Evolutionary conservation across 257 asterid genomes (phyloP), one percentile per base, ranked within the genome.

Genomic region (Paraleonurus japonicus): DNA sequence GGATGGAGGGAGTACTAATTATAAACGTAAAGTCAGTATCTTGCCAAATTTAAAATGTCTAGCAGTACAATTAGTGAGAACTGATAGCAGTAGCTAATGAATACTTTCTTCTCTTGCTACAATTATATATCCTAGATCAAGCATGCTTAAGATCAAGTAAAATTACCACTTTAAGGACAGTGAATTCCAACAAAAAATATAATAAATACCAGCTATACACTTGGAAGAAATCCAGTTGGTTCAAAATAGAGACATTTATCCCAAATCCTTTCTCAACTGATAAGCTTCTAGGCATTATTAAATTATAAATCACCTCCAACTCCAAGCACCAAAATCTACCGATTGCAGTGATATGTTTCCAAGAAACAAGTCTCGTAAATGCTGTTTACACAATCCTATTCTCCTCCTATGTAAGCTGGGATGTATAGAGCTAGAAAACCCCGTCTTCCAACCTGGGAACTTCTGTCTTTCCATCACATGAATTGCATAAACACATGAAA

Each of bases 371-470:
- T 90, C 97, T 76, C 50, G 69, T 24, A 90, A 35, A 80, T 93
- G 97, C 78, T 76, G 82, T 76, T 83, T 85, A 78, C 98, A 94
- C 79, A 91, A 77, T 11, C 98, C 96, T 37, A 94, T 43, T 68
- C 83, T 84, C 81, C 96, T 85, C 84, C 85, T 80, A 61, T 83
- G 84, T 55, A 91, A 84, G 74, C 96, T 81, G 43, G 98, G 96
- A 81, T 94, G 99, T 48, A 89, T 83, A 37, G 76, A 78, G 69
- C 90, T 81, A 11, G 93, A 70, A 79, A 94, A 94, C 11, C 99
- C 99, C 13, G 96, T 94, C 75, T 86, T 94, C 99, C 98, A 94
- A 26, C 85, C 92, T 3, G 99, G 99, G 70, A 86, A 94, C 77
- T 79, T 89, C 60, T 91, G 96, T 37, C 92, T 85, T 81, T 94